These are phyloP conservation scores for Rubia yunnanensis DNA, from an alignment of 257 asterid species.

Conservation along the genomic window DNA sequence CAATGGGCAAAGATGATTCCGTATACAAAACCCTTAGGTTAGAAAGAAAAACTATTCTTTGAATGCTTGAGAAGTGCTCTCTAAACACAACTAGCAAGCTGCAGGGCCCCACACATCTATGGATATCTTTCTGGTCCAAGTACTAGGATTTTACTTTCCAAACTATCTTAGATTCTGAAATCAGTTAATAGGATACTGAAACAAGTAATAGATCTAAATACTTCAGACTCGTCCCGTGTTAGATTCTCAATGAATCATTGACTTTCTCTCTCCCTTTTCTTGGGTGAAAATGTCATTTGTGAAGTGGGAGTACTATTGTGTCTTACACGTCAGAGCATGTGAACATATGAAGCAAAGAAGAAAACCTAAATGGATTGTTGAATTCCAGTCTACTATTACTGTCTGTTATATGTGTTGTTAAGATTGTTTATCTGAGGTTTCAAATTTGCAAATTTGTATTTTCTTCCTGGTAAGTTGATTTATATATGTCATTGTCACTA, in stretches of 20 bases:
- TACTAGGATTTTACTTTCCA: background rate
- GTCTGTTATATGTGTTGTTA: background rate
- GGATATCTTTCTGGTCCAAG: no score
- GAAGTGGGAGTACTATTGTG: no score
- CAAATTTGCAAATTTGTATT: no score
- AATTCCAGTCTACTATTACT: background rate
- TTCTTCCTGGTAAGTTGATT: background rate
- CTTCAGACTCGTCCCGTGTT: no score
- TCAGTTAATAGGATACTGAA: background rate
- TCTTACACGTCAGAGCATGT: no score
- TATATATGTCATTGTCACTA: background rate
- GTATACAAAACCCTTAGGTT: background rate
- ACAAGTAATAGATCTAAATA: no score
- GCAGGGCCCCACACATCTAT: no score
- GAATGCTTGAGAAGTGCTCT: background rate
- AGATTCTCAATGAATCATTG: no score
- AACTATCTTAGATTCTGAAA: background rate
- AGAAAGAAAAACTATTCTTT: background rate
- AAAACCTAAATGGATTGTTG: no score
- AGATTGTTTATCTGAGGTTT: background rate
- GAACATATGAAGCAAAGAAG: no score
- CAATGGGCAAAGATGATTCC: background rate
- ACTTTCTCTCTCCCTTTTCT: no score
- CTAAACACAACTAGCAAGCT: background rate
- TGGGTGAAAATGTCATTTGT: no score